Percentiles rank a stretch among this genome's conserved stretches.
Conservation (phyloP, 108 stramenopile species). For the Cyclotella baltica region DNA sequence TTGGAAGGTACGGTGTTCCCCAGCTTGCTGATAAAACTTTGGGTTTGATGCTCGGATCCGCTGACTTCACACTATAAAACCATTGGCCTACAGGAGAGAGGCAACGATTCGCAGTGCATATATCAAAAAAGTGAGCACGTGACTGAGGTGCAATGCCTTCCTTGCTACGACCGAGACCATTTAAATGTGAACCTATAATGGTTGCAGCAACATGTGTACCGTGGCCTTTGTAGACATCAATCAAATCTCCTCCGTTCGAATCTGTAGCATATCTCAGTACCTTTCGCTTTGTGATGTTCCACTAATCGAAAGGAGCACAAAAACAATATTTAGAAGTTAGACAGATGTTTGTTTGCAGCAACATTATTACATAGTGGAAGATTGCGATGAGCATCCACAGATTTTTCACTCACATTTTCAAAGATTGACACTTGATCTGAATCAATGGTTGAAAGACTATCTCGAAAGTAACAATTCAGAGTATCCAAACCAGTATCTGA, state of each 20-base stretch:
- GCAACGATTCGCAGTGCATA: slow-evolving; percentile 14
- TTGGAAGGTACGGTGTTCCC: slow-evolving; percentile 30
- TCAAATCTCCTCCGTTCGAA: slow-evolving; percentile 22
- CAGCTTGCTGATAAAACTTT: slow-evolving; percentile 48
- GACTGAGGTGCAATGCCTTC: slow-evolving; percentile 46
- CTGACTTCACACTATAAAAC: slow-evolving; percentile 11
- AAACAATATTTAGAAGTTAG: background rate
- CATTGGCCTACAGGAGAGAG: slow-evolving; percentile 2
- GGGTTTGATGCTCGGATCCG: background rate
- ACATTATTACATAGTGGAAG: background rate
- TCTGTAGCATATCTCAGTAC: slow-evolving; percentile 43
- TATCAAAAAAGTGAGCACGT: slow-evolving; percentile 49
- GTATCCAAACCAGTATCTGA: slow-evolving; percentile 52
- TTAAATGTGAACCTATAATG: slow-evolving; percentile 33
- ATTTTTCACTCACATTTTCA: slow-evolving; percentile 5
- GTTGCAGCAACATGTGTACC: slow-evolving; percentile 59
- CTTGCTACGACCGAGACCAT: slow-evolving; percentile 17
- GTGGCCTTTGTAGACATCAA: slow-evolving; percentile 31
- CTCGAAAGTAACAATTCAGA: slow-evolving; percentile 52
- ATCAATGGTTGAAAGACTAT: background rate
- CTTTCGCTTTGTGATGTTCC: slow-evolving; percentile 31
- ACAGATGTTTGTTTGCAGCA: background rate
- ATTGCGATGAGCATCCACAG: background rate
- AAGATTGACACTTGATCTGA: slow-evolving; percentile 14
- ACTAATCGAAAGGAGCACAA: no score